Conservation (phyloP, 805 yeast species). For the Ogataea saltuana region DNA sequence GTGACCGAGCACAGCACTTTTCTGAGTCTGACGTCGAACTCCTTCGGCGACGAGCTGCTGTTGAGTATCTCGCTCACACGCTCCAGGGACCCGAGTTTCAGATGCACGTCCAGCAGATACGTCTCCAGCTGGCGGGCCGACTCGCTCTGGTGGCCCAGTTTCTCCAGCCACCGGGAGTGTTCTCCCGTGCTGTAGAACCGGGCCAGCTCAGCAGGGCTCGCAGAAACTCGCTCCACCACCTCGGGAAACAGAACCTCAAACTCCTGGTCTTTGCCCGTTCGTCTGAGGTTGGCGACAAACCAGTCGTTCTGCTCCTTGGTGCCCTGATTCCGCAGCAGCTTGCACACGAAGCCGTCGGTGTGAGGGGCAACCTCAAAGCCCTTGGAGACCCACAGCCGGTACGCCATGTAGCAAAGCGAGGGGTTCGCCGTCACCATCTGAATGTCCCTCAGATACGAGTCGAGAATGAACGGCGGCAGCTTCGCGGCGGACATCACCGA, state of each 20-base stretch:
- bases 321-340: constrained; percentile 22
- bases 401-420: constrained; percentile 26
- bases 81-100: constrained; percentile 19
- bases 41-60: constrained; percentile 5
- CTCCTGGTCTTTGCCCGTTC: constrained; percentile 14
- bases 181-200: constrained; percentile 17
- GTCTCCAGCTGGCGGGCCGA: constrained; percentile 8
- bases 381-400: constrained; percentile 30
- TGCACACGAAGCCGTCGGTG: constrained; percentile 28
- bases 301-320: constrained; percentile 25
- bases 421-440: constrained; percentile 24
- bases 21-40: constrained; percentile 14
- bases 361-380: constrained; percentile 16
- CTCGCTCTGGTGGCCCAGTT: constrained; percentile 13
- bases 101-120: constrained; percentile 22
- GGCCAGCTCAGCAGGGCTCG: constrained; percentile 12
- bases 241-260: constrained; percentile 21
- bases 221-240: constrained; percentile 9
- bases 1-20: constrained; percentile 21
- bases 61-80: constrained; percentile 12
- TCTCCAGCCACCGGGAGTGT: constrained; percentile 17
- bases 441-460: constrained; percentile 25
- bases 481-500: constrained; percentile 27
- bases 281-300: constrained; percentile 20
- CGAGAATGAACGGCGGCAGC: constrained; percentile 21